phyloP scores from a whole-genome alignment of 495 filamentous ascomycete genomes.

The Emericellopsis terricola region DNA sequence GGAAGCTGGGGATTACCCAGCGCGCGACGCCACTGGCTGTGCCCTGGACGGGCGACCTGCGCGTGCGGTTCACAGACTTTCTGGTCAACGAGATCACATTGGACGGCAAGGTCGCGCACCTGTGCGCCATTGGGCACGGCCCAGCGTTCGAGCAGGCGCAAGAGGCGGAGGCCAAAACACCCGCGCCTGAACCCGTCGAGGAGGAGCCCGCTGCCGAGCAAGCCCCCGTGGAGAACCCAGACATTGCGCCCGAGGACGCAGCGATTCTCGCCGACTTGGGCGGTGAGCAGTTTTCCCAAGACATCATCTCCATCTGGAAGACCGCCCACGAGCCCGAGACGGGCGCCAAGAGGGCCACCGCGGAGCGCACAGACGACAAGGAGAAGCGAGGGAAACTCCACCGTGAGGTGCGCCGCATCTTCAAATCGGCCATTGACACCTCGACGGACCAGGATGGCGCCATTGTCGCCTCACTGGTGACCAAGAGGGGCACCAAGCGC shows the following conservation, averaged over 20 bases:
- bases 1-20: conserved; percentile 17
- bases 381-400: conserved; percentile 18
- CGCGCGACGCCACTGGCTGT: conserved; percentile 13
- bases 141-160: conserved; percentile 26
- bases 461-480: conserved; percentile 3
- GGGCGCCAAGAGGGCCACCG: conserved; percentile 8
- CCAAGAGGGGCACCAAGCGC: not conserved
- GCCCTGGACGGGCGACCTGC: conserved; percentile 17
- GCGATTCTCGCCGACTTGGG: conserved; percentile 10
- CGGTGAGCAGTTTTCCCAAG: conserved; percentile 11
- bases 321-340: conserved; percentile 7
- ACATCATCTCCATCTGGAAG: conserved; percentile 15
- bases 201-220: not conserved
- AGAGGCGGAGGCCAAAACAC: no score
- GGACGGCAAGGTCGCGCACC: conserved; percentile 59
- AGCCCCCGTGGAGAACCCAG: not conserved
- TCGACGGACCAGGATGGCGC: conserved; percentile 10
- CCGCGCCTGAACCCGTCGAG: no score
- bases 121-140: conserved; percentile 11
- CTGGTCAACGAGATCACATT: conserved; percentile 80
- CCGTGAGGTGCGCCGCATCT: conserved; percentile 27
- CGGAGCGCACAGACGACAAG: conserved; percentile 21
- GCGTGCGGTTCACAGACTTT: conserved; percentile 69
- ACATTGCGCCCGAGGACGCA: conserved; percentile 1
- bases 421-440: conserved; percentile 16